Percentiles rank a stretch among this genome's conserved stretches.
These are phyloP conservation scores for Xerocomus alliaceus DNA, from an alignment of 1,284 basidiomycete species.

Conservation along the genomic window DNA sequence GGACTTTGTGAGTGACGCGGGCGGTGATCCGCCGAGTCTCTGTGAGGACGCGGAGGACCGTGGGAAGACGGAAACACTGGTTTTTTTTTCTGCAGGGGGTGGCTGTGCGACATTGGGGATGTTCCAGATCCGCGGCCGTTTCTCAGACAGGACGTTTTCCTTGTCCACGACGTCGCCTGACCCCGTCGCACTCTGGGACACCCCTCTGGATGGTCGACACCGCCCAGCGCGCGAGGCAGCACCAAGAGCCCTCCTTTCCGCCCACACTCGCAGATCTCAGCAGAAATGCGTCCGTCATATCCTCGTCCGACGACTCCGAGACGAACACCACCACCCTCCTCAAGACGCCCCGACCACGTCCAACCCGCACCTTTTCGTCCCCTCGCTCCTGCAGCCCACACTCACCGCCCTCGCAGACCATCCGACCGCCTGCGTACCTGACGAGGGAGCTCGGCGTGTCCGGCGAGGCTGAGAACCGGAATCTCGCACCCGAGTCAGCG, in stretches of 20 bases:
- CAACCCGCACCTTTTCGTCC: constrained; percentile 69
- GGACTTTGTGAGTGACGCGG: no score
- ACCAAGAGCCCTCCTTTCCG: constrained; percentile 29
- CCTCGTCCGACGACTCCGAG: constrained; percentile 69
- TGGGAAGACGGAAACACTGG: constrained; percentile 8
- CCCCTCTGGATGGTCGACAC: background rate
- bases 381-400: constrained; percentile 64
- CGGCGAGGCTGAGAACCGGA: constrained; percentile 37
- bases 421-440: constrained; percentile 61
- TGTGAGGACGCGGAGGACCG: background rate
- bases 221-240: background rate
- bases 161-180: no score
- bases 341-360: constrained; percentile 59
- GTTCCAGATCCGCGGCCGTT: constrained; percentile 23
- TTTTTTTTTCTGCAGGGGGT: constrained; percentile 28
- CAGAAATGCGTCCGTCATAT: constrained; percentile 78
- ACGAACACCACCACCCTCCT: constrained; percentile 52
- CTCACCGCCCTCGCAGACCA: constrained; percentile 52
- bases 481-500: constrained; percentile 18
- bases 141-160: constrained; percentile 17
- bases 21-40: no score
- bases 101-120: constrained; percentile 29
- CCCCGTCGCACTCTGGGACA: no score
- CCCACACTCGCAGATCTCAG: constrained; percentile 67
- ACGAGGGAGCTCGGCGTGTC: constrained; percentile 61